Conservation (phyloP, 305 asterid genomes). For the Withania somnifera region DNA sequence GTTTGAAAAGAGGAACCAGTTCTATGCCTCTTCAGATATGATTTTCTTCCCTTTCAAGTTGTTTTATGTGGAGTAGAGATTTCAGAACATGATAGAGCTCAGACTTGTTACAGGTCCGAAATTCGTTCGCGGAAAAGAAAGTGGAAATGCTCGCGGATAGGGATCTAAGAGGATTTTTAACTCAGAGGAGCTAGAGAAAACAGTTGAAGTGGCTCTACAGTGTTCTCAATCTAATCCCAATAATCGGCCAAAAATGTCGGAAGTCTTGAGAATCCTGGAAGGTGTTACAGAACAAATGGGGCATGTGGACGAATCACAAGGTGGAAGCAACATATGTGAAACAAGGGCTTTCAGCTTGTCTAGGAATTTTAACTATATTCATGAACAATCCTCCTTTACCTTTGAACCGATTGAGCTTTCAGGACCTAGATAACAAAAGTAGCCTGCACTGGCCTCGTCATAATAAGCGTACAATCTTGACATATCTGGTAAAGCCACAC, state of each 20-base stretch:
- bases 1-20: not conserved
- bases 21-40: not conserved
- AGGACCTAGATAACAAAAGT: constrained; percentile 52
- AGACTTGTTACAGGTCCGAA: constrained; percentile 38
- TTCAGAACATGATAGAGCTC: not conserved
- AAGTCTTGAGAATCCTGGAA: constrained; percentile 54
- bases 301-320: constrained; percentile 37
- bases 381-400: constrained; percentile 59
- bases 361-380: constrained; percentile 42
- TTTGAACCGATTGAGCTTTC: constrained; percentile 91
- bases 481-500: not conserved
- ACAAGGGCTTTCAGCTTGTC: constrained; percentile 56
- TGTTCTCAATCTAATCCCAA: constrained; percentile 69
- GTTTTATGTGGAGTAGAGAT: not conserved
- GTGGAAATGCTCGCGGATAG: constrained; percentile 61
- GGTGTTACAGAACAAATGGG: constrained; percentile 36
- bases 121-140: constrained; percentile 44
- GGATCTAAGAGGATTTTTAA: constrained; percentile 49
- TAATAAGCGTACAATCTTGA: not conserved
- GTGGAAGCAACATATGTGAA: constrained; percentile 31
- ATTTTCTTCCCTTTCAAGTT: not conserved
- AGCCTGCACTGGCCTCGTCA: not conserved
- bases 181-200: constrained; percentile 44
- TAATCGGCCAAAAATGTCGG: constrained; percentile 66
- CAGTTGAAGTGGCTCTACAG: constrained; percentile 50